Percentiles rank a stretch among this genome's conserved stretches.
Conservation (phyloP, 371 early-diverging fungal genomes). For the Batrachochytrium dendrobatidis region DNA sequence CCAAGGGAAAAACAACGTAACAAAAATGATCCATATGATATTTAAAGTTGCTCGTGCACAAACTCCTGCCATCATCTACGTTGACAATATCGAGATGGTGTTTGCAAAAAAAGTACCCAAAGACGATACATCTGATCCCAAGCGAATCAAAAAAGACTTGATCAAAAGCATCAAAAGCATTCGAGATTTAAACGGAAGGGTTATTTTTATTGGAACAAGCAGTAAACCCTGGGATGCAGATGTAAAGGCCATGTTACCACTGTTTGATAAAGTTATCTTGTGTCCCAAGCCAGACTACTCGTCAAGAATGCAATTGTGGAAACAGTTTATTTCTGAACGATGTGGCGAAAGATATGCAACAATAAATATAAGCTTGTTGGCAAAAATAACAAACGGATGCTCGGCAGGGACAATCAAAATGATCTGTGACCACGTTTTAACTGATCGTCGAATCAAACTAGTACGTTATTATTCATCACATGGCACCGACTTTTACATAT, state of each 20-base stretch:
- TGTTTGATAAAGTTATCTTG: constrained; percentile 37
- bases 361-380: constrained; percentile 37
- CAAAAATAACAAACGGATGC: constrained; percentile 36
- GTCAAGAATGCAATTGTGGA: constrained; percentile 37
- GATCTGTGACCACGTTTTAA: constrained; percentile 33
- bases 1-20: constrained; percentile 38
- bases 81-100: constrained; percentile 48
- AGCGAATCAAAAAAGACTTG: constrained; percentile 50
- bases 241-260: constrained; percentile 39
- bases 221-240: constrained; percentile 52
- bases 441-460: constrained; percentile 37
- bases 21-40: constrained; percentile 53
- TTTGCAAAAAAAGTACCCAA: constrained; percentile 55
- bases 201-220: constrained; percentile 37
- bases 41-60: constrained; percentile 52
- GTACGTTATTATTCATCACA: constrained; percentile 12
- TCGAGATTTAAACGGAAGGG: constrained; percentile 31
- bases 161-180: constrained; percentile 42
- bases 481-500: neutral
- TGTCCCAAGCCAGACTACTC: constrained; percentile 45
- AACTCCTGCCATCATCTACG: constrained; percentile 44
- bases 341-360: constrained; percentile 1
- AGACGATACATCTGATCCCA: constrained; percentile 50
- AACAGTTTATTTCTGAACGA: constrained; percentile 24
- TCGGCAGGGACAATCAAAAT: constrained; percentile 36